A percentile compares a stretch with the other conserved stretches of the same genome.
These are phyloP conservation scores for Xylaria sp. DNA, from an alignment of 2,329 filamentous ascomycete species.

Conservation along the genomic window DNA sequence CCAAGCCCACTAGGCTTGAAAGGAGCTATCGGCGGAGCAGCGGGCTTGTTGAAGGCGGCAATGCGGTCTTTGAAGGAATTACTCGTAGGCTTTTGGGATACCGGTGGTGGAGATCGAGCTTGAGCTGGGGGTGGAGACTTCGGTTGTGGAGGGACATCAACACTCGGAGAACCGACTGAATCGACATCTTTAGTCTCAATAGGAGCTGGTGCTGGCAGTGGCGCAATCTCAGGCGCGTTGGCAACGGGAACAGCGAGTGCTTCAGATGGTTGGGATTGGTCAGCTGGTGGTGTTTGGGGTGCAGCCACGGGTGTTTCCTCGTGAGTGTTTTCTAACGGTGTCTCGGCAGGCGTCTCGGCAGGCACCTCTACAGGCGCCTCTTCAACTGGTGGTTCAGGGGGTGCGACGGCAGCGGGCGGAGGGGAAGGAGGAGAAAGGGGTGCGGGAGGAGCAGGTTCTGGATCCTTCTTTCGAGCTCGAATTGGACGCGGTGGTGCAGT, in stretches of 20 bases:
- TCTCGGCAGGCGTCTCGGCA: constrained; percentile 28
- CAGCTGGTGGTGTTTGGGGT: constrained; percentile 45
- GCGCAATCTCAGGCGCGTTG: constrained; percentile 52
- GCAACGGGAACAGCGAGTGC: constrained; percentile 46
- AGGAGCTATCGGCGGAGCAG: constrained; percentile 86
- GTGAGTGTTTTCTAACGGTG: constrained; percentile 29
- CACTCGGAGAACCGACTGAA: constrained; percentile 53
- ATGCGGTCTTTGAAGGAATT: constrained; percentile 95
- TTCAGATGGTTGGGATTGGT: constrained; percentile 43
- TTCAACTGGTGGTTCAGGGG: constrained; percentile 42
- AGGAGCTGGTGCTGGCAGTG: constrained; percentile 51
- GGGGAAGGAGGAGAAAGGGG: constrained; percentile 51
- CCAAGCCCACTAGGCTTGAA: constrained; percentile 80
- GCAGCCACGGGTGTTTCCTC: constrained; percentile 50
- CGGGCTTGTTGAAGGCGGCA: constrained; percentile 93
- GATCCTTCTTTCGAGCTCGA: constrained; percentile 77
- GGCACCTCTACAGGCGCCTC: constrained; percentile 36
- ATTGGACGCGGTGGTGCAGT: constrained; percentile 86
- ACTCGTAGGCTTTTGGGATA: constrained; percentile 75
- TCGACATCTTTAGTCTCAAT: constrained; percentile 47
- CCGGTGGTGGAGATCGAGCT: constrained; percentile 71
- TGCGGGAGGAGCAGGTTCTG: constrained; percentile 49
- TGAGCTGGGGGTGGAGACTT: constrained; percentile 47
- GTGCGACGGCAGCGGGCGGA: constrained; percentile 44
- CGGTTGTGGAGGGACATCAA: constrained; percentile 54